Percentiles rank a stretch among this genome's conserved stretches.
Conservation (phyloP, 768 basidiomycete genomes). For the Agaricus sinodeliciosus region DNA sequence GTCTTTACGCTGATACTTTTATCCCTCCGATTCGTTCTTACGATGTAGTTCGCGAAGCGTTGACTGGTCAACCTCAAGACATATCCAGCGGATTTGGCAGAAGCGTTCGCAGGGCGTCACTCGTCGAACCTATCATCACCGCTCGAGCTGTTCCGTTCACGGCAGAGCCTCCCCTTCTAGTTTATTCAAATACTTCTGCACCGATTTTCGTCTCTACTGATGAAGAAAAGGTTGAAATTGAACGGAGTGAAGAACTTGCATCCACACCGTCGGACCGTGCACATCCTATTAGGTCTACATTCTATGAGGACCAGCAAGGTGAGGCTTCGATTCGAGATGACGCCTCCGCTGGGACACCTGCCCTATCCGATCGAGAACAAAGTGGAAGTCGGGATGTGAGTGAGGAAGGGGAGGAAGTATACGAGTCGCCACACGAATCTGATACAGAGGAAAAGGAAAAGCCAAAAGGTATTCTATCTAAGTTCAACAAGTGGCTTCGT, state of each 20-base stretch:
- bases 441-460: background rate
- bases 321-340: no score
- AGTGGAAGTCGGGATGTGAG: background rate
- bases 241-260: no score
- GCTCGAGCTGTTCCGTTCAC: background rate
- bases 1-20: background rate
- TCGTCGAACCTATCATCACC: background rate
- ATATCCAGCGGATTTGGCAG: background rate
- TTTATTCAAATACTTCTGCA: background rate
- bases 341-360: no score
- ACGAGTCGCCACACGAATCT: background rate
- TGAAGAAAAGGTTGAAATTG: no score
- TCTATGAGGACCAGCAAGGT: no score
- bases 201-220: background rate
- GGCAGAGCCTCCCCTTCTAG: background rate
- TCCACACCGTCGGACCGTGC: no score
- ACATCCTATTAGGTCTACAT: no score
- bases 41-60: background rate
- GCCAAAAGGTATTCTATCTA: background rate
- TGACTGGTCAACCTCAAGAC: background rate
- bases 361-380: background rate
- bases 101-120: background rate
- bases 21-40: background rate
- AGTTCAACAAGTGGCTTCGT: background rate
- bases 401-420: background rate